Evolutionary conservation across 2,329 filamentous ascomycete species (phyloP), one percentile per base, ranked within the genome.

Genomic region (Fusarium temperatum): DNA sequence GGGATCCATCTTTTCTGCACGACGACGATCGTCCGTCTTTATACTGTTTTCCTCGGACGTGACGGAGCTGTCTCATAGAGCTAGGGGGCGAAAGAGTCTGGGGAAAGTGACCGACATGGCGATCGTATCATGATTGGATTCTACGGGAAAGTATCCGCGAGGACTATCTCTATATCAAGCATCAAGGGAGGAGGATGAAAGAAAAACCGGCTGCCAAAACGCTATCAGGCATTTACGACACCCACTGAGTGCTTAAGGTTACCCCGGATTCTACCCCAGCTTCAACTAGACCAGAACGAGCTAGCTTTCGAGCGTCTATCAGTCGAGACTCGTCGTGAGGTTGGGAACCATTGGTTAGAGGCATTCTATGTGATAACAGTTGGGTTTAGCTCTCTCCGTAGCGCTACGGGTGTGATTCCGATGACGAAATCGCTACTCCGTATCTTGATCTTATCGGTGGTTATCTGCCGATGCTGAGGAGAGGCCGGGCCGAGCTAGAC

Each of bases 141-240:
- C 48, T 72, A 72, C 64, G 58, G 68, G 69, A 48, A 73, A 68
- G 64, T 66, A 32, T 73, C 69, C 69, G 69, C 69, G 59, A 53
- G 36, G 20, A 20, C 28, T 44, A 57, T 38, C 45, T 66, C n/a
- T 28, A 24, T 26, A 30, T 41, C 47, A 64, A 55, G 36, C 22
- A 50, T 38, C 26, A 18, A 41, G 26, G 26, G 26, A 13, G 13
- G 14, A 41, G 38, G 39, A 18, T 63, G 44, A 38, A 57, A 42
- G 35, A 64, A 53, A 57, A 57, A 20, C 22, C 20, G 12, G 18
- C 24, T 41, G 15, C 13, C 44, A 24, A 50, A n/a, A 30, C 39
- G 11, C 14, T 44, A 18, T 36, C 17, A 32, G 10, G 11, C 2
- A 51, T 68, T 55, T 56, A 41, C 24, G 48, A 51, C 64, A 55